These are phyloP conservation scores for Rhizomucor pusillus DNA, from an alignment of 371 early-diverging fungal species.

Conservation along the genomic window DNA sequence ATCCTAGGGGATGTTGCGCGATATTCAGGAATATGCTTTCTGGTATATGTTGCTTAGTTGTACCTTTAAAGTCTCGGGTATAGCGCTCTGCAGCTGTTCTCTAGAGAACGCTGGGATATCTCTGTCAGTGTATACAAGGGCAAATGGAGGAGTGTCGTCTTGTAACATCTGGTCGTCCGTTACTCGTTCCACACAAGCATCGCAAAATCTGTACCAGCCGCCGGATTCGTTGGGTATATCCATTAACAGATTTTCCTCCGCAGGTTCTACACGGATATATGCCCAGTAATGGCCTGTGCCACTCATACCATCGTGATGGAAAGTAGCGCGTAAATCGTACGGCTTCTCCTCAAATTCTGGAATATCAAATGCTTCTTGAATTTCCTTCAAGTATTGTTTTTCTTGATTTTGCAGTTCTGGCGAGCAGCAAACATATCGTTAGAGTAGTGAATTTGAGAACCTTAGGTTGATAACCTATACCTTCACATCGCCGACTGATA, in stretches of 20 bases:
- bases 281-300: slow-evolving; percentile 49
- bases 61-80: slow-evolving; percentile 29
- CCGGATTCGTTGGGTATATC: slow-evolving; percentile 16
- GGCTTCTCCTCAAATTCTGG: slow-evolving; percentile 25
- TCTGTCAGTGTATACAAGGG: slow-evolving; percentile 30
- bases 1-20: slow-evolving; percentile 4
- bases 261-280: slow-evolving; percentile 33
- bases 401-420: slow-evolving; percentile 19
- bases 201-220: slow-evolving; percentile 44
- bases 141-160: slow-evolving; percentile 27
- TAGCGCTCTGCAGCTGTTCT: slow-evolving; percentile 10
- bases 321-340: slow-evolving; percentile 33
- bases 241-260: slow-evolving; percentile 9
- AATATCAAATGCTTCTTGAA: slow-evolving; percentile 18
- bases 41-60: neutral
- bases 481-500: slow-evolving; percentile 14
- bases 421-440: neutral
- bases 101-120: slow-evolving; percentile 11
- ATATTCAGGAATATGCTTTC: neutral
- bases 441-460: neutral
- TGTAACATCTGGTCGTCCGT: slow-evolving; percentile 24
- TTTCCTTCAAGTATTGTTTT: slow-evolving; percentile 3
- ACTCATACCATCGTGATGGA: slow-evolving; percentile 38
- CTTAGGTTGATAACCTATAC: slow-evolving; percentile 5
- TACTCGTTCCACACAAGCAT: slow-evolving; percentile 31